A percentile compares a stretch with the other conserved stretches of the same genome.
Conservation (phyloP, 352 stramenopile genomes). For the Phytopythium aichiense region DNA sequence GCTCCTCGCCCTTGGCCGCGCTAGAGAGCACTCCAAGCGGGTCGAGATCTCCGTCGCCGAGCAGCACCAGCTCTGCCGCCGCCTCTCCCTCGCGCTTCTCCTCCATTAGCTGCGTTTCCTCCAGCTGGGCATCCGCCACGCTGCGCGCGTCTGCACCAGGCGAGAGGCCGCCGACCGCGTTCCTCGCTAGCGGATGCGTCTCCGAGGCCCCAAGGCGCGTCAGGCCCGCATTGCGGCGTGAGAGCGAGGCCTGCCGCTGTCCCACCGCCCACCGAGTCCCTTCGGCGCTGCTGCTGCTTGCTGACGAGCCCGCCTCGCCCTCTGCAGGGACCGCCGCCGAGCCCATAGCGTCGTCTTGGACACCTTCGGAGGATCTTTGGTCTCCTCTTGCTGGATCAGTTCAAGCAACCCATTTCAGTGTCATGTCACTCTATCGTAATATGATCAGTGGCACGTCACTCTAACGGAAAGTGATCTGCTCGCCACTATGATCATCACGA, state of each 20-base stretch:
- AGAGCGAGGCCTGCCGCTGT: constrained; percentile 23
- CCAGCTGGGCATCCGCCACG: no score
- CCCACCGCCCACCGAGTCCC: constrained; percentile 34
- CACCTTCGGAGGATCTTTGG: background rate
- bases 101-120: constrained; percentile 1
- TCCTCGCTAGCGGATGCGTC: constrained; percentile 37
- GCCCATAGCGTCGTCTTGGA: background rate
- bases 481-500: constrained; percentile 6
- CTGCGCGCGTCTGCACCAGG: background rate
- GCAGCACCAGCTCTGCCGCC: constrained; percentile 42
- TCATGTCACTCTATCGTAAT: background rate
- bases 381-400: background rate
- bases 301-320: background rate
- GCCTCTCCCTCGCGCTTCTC: constrained; percentile 2
- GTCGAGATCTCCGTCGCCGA: constrained; percentile 68
- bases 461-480: no score
- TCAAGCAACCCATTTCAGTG: background rate
- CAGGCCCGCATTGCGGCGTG: constrained; percentile 18
- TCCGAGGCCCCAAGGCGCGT: constrained; percentile 22
- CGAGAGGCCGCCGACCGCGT: background rate
- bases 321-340: background rate
- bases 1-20: background rate
- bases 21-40: constrained; percentile 47
- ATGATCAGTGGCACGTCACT: background rate
- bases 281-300: background rate